Conservation (phyloP, 176 grass and related monocot genomes). For the Paspalum vaginatum region DNA sequence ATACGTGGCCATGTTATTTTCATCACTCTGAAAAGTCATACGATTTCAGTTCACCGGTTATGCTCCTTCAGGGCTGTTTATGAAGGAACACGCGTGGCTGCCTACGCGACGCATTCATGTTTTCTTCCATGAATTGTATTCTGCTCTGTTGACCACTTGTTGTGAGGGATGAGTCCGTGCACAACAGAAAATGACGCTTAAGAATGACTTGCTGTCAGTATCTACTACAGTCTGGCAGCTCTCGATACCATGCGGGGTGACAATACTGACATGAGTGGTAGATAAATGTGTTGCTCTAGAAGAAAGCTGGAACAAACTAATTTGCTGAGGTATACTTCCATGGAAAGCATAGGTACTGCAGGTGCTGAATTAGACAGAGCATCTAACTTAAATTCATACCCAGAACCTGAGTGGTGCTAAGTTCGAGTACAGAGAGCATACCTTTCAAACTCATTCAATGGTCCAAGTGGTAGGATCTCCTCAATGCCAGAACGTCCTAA, state of each 20-base stretch:
- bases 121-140: not conserved
- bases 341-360: not conserved
- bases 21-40: not conserved
- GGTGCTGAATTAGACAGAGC: not conserved
- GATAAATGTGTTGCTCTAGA: not conserved
- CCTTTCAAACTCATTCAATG: constrained; percentile 88
- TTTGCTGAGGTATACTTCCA: not conserved
- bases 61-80: not conserved
- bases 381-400: not conserved
- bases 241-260: not conserved
- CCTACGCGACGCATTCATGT: not conserved
- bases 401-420: not conserved
- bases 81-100: not conserved
- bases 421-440: constrained; percentile 1
- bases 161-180: not conserved
- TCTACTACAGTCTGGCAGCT: not conserved
- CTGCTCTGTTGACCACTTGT: not conserved
- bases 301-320: constrained; percentile 1
- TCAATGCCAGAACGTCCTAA: constrained; percentile 63
- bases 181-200: not conserved
- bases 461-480: constrained; percentile 79
- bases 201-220: not conserved
- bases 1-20: not conserved
- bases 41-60: not conserved
- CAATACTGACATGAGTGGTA: constrained; percentile 2